A percentile compares a stretch with the other conserved stretches of the same genome.
Conservation (phyloP, 129 eudicot genomes). For the Flaveria bidentis region DNA sequence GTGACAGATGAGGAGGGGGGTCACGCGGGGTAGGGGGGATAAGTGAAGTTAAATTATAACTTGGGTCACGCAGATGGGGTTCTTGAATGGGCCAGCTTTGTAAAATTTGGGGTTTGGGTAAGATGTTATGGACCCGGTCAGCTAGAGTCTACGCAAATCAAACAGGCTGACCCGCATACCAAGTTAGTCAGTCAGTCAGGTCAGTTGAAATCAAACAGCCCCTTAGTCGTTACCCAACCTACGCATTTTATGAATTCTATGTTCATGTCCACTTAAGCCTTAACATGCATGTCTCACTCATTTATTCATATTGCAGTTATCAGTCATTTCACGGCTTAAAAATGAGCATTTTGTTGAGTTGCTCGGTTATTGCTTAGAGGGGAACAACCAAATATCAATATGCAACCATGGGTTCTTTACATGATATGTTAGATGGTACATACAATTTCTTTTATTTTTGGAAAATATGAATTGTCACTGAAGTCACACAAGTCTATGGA, state of each 20-base stretch:
- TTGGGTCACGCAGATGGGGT: no score
- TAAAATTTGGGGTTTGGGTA: no score
- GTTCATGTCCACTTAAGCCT: neutral
- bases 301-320: constrained; percentile 52
- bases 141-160: no score
- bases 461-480: neutral
- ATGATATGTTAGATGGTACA: constrained; percentile 90
- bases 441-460: neutral
- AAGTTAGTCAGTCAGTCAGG: no score
- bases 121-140: no score
- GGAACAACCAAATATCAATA: constrained; percentile 72
- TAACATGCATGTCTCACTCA: constrained; percentile 9
- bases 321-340: constrained; percentile 75
- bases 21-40: no score
- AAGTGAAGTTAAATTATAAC: no score
- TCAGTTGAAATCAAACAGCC: no score
- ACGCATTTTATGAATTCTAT: neutral
- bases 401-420: constrained; percentile 92
- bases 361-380: constrained; percentile 82
- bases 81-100: no score
- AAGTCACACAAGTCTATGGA: no score
- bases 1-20: no score
- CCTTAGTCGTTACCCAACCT: neutral
- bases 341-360: constrained; percentile 67
- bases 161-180: no score